Evolutionary conservation across 139 green algal genomes (phyloP).

Genomic region (Astrephomene gubernaculifera): DNA sequence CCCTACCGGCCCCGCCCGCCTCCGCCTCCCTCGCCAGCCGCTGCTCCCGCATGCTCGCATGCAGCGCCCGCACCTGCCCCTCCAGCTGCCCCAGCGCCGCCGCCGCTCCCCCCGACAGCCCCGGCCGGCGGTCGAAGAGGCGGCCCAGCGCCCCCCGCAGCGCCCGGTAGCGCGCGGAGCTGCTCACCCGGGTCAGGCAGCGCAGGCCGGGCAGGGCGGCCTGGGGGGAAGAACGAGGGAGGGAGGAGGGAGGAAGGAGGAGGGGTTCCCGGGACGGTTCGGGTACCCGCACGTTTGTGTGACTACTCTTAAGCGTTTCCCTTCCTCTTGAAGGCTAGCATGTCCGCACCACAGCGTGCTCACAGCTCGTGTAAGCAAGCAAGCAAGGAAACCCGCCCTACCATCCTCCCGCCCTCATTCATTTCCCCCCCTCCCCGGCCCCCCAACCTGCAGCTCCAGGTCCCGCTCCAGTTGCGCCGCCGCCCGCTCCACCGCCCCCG

Average conservation of each 20-base stretch:
- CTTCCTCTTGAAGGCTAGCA: too few relatives aligned
- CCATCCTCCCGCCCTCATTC: not conserved
- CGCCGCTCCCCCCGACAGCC: conserved; percentile 13
- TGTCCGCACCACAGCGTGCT: too few relatives aligned
- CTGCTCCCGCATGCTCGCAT: not conserved
- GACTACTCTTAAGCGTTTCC: too few relatives aligned
- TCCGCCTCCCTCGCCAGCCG: not conserved
- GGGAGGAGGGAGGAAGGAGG: not conserved
- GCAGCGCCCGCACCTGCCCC: not conserved
- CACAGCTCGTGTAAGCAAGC: too few relatives aligned
- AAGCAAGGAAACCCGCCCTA: not conserved
- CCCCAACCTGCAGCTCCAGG: conserved; percentile 43
- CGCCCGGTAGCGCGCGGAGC: conserved; percentile 41
- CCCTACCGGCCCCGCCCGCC: not conserved
- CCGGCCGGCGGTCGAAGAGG: conserved; percentile 46
- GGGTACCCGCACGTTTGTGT: too few relatives aligned
- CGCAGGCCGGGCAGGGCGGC: conserved; percentile 39
- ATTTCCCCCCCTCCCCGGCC: not conserved
- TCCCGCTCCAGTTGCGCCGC: conserved; percentile 30
- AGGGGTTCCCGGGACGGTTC: not conserved
- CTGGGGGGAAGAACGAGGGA: conserved; percentile 14
- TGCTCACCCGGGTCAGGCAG: not conserved
- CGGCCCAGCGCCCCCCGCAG: conserved; percentile 37
- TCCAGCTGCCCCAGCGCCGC: conserved; percentile 43
- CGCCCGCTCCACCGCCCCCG: conserved; percentile 2